Evolutionary conservation across 345 rosid genomes (phyloP), one percentile per base, ranked within the genome.

Genomic region (Acer negundo): DNA sequence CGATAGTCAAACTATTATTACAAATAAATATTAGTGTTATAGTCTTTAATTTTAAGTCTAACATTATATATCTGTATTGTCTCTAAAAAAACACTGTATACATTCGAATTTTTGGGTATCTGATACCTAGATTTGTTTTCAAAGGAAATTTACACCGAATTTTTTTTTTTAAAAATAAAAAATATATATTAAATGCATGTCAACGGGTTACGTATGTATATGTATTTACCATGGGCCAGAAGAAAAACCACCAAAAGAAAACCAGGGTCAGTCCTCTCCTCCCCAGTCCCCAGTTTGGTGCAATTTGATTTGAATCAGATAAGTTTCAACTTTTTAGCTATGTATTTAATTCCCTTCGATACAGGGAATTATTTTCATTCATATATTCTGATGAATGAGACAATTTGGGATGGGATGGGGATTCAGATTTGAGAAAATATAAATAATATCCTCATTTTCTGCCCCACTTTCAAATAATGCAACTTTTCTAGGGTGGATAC

Each of bases 401-500:
- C 80, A 58, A 67, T 17, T 71, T 53, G 58, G 46, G 75, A 70
- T 80, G 77, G 73, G 64, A 67, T 46, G 67, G 79, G 49, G 40
- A 69, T 24, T 35, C 38, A 4, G 38, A 35, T 35, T 35, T 10
- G 26, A 55, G 8, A 47, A 69, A 38, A 75, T 22, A 75, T 4
- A 38, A 62, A 63, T 64, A 35, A 63, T 64, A 56, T 31, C 68
- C 63, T 59, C 19, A 7, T 55, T 17, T 2, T 15, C 62, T 23
- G 47, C 80, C 81, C 78, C 71, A 73, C 78, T 53, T 53, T 53
- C n/a, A 53, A 53, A 53, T 53, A 53, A 53, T 24, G 56, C 74
- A 22, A 17, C 77, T 51, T 73, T 12, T 22, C 63, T 62, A 20
- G 73, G 84, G 78, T 81, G 84, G 81, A 81, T 63, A 56, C 81